Conservation (phyloP, 1,284 basidiomycete genomes). For the Tilletia walkeri region DNA sequence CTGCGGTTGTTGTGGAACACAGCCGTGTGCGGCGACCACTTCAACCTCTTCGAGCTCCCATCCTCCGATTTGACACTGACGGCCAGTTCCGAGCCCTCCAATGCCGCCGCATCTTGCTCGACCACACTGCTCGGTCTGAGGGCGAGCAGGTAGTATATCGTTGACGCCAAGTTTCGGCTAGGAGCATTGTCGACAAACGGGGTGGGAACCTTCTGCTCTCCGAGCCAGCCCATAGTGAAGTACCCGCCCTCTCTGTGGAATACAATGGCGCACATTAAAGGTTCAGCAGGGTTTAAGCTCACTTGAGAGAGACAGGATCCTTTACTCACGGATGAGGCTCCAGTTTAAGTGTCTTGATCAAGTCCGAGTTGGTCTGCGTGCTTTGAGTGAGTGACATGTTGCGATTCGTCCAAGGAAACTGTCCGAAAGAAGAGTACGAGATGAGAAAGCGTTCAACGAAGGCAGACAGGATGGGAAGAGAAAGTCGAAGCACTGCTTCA, state of each 20-base stretch:
- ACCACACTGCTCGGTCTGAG: constrained; percentile 26
- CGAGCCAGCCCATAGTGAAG: constrained; percentile 31
- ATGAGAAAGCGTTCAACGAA: no score
- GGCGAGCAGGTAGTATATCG: constrained; percentile 39
- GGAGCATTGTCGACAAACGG: constrained; percentile 31
- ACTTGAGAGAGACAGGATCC: no score
- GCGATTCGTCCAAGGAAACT: no score
- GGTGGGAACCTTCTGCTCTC: constrained; percentile 26
- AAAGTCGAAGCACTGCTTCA: no score
- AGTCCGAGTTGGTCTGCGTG: constrained; percentile 31
- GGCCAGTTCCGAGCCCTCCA: no score
- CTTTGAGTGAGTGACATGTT: no score
- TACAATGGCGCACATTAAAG: no score
- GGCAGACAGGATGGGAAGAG: no score
- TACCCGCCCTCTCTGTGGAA: constrained; percentile 30
- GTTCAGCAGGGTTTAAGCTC: no score
- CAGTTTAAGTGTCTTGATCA: constrained; percentile 31
- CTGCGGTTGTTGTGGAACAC: constrained; percentile 37
- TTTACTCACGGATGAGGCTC: constrained; percentile 29
- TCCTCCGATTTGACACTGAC: background rate
- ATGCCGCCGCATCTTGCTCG: constrained; percentile 21
- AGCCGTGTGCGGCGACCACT: constrained; percentile 6
- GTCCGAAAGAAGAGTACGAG: no score
- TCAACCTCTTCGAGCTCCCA: background rate
- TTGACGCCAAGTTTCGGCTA: constrained; percentile 28